A percentile compares a stretch with the other conserved stretches of the same genome.
phyloP scores from a whole-genome alignment of 306 rosid genomes.

The Biancaea sappan region DNA sequence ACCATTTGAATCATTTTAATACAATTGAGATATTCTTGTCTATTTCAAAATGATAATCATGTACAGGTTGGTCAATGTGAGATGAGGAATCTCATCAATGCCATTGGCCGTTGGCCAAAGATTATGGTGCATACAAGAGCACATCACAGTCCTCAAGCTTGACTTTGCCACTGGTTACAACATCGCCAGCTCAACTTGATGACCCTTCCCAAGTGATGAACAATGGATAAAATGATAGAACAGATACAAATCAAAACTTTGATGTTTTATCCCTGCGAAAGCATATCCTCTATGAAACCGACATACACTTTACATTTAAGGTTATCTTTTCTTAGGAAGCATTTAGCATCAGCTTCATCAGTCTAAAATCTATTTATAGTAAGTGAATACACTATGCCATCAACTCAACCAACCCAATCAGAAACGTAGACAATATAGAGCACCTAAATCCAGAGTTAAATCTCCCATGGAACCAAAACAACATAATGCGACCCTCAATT shows the following conservation, averaged over 20 bases:
- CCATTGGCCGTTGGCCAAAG: background rate
- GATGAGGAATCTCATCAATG: background rate
- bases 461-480: background rate
- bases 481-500: background rate
- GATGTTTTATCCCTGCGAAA: background rate
- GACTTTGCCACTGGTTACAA: background rate
- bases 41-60: background rate
- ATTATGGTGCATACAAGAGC: background rate
- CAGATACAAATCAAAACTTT: too few relatives aligned
- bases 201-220: background rate
- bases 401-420: slow-evolving; percentile 5
- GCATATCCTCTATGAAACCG: background rate
- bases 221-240: background rate
- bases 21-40: background rate
- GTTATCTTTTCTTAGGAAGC: background rate
- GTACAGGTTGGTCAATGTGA: background rate
- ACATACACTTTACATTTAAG: background rate
- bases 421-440: background rate
- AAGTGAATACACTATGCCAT: background rate
- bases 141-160: background rate
- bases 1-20: background rate
- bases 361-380: slow-evolving; percentile 12
- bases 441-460: background rate
- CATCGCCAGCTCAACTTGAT: background rate
- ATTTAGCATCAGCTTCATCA: slow-evolving; percentile 13